These are phyloP conservation scores for Luvunga scandens DNA, from an alignment of 345 rosid genomes.

Conservation along the genomic window DNA sequence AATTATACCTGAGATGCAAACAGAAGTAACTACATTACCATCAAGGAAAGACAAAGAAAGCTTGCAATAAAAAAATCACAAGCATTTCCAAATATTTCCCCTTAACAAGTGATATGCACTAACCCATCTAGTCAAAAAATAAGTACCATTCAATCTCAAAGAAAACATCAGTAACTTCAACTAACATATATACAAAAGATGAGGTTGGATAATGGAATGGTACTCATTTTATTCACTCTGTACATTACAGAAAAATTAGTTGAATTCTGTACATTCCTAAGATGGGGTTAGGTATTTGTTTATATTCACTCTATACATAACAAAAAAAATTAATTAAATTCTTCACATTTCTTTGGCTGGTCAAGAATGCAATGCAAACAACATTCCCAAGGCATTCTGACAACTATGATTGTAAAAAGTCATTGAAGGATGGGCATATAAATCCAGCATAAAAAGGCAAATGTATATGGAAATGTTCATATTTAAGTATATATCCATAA, in stretches of 20 bases:
- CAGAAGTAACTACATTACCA: background rate
- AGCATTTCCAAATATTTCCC: background rate
- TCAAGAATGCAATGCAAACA: background rate
- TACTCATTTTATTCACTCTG: background rate
- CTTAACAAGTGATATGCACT: too few species aligned
- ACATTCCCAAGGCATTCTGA: background rate
- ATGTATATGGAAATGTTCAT: background rate
- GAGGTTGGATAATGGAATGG: background rate
- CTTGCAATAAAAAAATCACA: background rate
- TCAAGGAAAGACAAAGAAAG: background rate
- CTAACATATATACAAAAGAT: background rate
- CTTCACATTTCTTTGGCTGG: background rate
- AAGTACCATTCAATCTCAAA: background rate
- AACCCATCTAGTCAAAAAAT: background rate
- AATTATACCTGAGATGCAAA: constrained; percentile 52
- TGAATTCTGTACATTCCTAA: too few species aligned
- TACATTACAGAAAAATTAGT: too few species aligned
- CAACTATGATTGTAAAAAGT: background rate
- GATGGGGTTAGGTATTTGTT: too few species aligned
- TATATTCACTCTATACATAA: too few species aligned
- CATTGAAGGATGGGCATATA: background rate
- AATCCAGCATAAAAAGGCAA: background rate
- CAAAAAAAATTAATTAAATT: background rate
- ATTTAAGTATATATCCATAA: background rate
- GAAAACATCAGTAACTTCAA: background rate